A percentile compares a stretch with the other conserved stretches of the same genome.
These are phyloP conservation scores for Calonectria fujianensis DNA, from an alignment of 2,329 filamentous ascomycete species.

Conservation along the genomic window DNA sequence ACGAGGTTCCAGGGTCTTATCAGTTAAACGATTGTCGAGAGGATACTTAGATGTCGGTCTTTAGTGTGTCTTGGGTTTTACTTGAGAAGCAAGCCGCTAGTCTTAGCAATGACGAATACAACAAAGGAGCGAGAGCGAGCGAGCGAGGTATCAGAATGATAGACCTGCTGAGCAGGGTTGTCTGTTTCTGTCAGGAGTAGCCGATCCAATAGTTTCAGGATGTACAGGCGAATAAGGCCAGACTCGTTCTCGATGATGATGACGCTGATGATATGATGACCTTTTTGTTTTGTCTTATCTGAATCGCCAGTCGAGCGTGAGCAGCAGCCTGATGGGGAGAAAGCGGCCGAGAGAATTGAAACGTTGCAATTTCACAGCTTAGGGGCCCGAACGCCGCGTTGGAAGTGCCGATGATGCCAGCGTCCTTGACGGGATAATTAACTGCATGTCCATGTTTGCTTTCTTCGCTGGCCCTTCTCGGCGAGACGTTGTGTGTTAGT, in stretches of 20 bases:
- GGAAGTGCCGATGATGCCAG: constrained; percentile 3
- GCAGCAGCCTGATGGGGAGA: constrained; percentile 34
- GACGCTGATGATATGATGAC: background rate
- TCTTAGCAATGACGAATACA: background rate
- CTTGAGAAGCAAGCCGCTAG: constrained; percentile 34
- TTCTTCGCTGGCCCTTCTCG: background rate
- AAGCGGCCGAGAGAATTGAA: constrained; percentile 30
- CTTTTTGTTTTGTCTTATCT: constrained; percentile 31
- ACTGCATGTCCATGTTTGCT: background rate
- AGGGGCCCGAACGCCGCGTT: background rate
- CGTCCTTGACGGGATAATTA: constrained; percentile 4
- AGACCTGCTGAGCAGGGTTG: background rate
- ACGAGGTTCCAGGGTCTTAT: constrained; percentile 48
- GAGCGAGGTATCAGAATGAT: constrained; percentile 7
- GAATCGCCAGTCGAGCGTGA: constrained; percentile 25
- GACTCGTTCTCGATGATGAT: background rate
- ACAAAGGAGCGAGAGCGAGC: background rate
- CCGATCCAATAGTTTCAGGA: constrained; percentile 24
- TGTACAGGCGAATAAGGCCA: background rate
- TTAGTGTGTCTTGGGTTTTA: constrained; percentile 51
- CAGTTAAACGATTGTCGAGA: constrained; percentile 38
- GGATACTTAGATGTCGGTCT: constrained; percentile 15
- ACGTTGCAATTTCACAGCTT: constrained; percentile 35
- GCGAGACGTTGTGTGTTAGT: constrained; percentile 16
- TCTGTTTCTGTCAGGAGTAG: constrained; percentile 3